phyloP scores from a whole-genome alignment of 1,284 basidiomycete genomes.

The Ceratobasidium sp. region DNA sequence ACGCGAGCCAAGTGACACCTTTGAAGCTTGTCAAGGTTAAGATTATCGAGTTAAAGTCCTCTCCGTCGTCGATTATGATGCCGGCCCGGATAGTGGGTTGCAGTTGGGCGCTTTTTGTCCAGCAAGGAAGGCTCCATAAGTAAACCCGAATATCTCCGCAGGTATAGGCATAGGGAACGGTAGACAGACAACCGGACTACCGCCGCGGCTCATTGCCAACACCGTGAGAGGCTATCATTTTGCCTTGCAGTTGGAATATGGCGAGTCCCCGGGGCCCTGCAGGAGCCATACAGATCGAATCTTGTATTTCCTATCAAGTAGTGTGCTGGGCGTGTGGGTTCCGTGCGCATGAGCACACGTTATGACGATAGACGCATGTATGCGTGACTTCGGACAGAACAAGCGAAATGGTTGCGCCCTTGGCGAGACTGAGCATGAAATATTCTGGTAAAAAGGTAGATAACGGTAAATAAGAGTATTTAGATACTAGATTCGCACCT shows the following conservation, averaged over 20 bases:
- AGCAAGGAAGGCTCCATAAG: neutral
- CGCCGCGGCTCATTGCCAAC: slow-evolving; percentile 21
- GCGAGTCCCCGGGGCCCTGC: slow-evolving; percentile 38
- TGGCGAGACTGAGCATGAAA: no score
- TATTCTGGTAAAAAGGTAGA: neutral
- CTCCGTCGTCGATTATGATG: slow-evolving; percentile 6
- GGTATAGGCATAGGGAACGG: no score
- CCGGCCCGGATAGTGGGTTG: slow-evolving; percentile 10
- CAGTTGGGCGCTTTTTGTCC: neutral
- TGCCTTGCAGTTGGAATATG: slow-evolving; percentile 19
- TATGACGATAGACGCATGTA: slow-evolving; percentile 33
- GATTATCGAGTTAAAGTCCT: slow-evolving; percentile 5
- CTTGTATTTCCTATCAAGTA: slow-evolving; percentile 15
- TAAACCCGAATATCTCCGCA: slow-evolving; percentile 32
- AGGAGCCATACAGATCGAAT: slow-evolving; percentile 34
- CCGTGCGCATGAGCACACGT: slow-evolving; percentile 22
- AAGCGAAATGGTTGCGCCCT: neutral
- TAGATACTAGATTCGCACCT: slow-evolving; percentile 1
- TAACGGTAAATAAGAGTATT: neutral
- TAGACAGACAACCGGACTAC: neutral
- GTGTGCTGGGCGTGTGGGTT: slow-evolving; percentile 15
- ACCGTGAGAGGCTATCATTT: slow-evolving; percentile 13
- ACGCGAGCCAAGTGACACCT: slow-evolving; percentile 13
- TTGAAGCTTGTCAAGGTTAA: neutral
- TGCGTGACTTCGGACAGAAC: neutral